phyloP scores from a whole-genome alignment of 2,329 filamentous ascomycete genomes.

The Trichoderma hamatum region DNA sequence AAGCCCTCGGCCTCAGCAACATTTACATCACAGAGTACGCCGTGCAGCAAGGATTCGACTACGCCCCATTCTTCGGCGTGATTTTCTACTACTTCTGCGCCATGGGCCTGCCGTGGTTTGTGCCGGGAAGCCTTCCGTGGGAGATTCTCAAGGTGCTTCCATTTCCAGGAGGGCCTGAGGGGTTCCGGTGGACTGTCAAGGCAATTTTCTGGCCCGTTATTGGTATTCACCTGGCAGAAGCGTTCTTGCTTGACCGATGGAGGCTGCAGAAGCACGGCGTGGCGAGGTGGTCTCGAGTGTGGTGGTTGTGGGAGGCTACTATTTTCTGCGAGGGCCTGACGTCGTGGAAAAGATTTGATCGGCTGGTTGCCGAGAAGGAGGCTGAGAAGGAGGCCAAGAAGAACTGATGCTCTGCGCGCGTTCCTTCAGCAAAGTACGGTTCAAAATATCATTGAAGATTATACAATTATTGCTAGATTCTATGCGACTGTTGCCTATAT shows the following conservation, averaged over 20 bases:
- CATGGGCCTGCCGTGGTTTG: constrained; percentile 53
- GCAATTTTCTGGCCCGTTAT: constrained; percentile 62
- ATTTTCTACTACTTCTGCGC: constrained; percentile 57
- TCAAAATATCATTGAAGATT: not conserved
- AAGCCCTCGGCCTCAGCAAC: constrained; percentile 61
- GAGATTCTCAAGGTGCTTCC: constrained; percentile 50
- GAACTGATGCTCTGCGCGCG: constrained; percentile 36
- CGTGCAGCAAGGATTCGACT: constrained; percentile 49
- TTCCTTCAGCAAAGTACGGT: not conserved
- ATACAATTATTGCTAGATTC: not conserved
- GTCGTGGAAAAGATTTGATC: constrained; percentile 56
- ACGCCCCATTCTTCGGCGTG: constrained; percentile 58
- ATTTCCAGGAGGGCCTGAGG: constrained; percentile 61
- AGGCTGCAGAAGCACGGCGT: constrained; percentile 54
- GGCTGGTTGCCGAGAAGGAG: constrained; percentile 48
- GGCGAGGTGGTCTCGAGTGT: constrained; percentile 48
- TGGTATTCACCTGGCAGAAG: constrained; percentile 67
- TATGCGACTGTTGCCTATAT: not conserved
- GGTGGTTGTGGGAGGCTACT: constrained; percentile 58
- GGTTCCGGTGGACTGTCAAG: constrained; percentile 62
- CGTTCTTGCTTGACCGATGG: constrained; percentile 53
- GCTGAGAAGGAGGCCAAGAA: constrained; percentile 46
- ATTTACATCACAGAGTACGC: constrained; percentile 47
- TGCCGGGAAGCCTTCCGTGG: constrained; percentile 55
- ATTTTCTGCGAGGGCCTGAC: constrained; percentile 59